Base-by-base conservation (phyloP, 2,329 filamentous ascomycete species). In the Huntiella decipiens region DNA sequence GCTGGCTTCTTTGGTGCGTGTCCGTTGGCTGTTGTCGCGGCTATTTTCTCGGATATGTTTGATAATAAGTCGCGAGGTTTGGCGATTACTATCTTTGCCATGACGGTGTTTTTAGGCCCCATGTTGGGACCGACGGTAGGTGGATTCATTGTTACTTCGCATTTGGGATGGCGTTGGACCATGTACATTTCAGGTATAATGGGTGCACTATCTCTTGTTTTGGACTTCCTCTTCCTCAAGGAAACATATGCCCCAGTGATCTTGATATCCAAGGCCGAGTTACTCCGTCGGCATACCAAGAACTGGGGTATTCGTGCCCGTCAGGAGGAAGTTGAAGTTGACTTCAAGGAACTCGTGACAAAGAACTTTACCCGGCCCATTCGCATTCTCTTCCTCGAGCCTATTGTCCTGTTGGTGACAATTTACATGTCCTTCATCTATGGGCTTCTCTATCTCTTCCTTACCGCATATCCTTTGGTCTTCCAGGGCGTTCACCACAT, bases 381-480 rank as follows among this genome's bases (percentile, higher is more conserved):
- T 54, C 68, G 71, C 42, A 70, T 82, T 52, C 67, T 84, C 8
- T 71, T 80, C 50, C 67, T 68, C 32, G 79, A 83, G 59, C 78
- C 80, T 47, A 81, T 84, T 46, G 76, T 84, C 46, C 65, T 73
- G 0, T 62, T 77, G 7, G 61, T 84, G 16, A 79, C 77, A 34
- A 63, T 83, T 46, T 84, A 84, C 61, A 79, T 79, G 66, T 71
- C 77, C 37, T 84, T 84, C 60, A 76, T 82, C 58, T 86, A 87
- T 56, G 80, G 68, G 12, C 66, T 91, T 1, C 72, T 93, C 1
- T 93, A 91, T 56, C 76, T 88, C 19, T 91, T 91, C 65, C 67
- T 94, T 44, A 87, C 83, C 0, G 82, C 84, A 1, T 92, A 92
- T 54, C 79, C 82, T 0, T 72, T 91, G 38, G 80, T 92, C 41